Base-by-base conservation (phyloP, 805 yeast species). In the Crinitomyces ghanaensis region DNA sequence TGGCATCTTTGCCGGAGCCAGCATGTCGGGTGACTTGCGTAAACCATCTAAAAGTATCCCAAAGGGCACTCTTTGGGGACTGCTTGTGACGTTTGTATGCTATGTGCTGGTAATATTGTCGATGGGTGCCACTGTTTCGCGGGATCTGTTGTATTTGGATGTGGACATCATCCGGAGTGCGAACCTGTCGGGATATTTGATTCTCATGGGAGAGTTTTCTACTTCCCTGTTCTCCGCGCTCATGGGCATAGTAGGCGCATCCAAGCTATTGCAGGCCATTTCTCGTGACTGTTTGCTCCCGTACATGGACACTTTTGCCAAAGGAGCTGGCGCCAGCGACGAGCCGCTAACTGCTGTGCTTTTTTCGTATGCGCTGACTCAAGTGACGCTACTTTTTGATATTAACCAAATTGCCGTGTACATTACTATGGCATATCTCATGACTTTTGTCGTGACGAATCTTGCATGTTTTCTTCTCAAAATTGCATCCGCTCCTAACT, bases 1-100 rank as follows among this genome's bases (percentile, higher is more conserved):
- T 5, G 99, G 99, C 37, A 86, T 91, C 18, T 78, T 91, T 56
- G 97, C 98, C 2, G 99, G 99, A 12, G 96, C 98, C 2, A 81
- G 94, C 16, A 91, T 91, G 99, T 84, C 95, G 26, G 97, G 98
- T 13, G 95, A 85, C 46, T 65, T 91, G 41, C 62, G 70, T 36
- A 74, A 70, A 35, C 99, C 99, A 0, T 83, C 95, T 0, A 73
- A 70, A 47, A 73, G 93, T 1, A 91, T 91, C 29, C 98, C 99
- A 0, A 67, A 69, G 39, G 99, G 99, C n/a, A 91, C 98, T 0
- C 56, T 91, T 18, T 72, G 76, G 64, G 98, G 97, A 0, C 59
- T 88, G 6, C 44, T 74, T 3, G 58, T 84, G 24, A 86, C 97
- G 0, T 85, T 91, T 50, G 44, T 66, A 2, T 71, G 83, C 34